Conservation (phyloP, 768 basidiomycete species). For the Russula lepida region DNA sequence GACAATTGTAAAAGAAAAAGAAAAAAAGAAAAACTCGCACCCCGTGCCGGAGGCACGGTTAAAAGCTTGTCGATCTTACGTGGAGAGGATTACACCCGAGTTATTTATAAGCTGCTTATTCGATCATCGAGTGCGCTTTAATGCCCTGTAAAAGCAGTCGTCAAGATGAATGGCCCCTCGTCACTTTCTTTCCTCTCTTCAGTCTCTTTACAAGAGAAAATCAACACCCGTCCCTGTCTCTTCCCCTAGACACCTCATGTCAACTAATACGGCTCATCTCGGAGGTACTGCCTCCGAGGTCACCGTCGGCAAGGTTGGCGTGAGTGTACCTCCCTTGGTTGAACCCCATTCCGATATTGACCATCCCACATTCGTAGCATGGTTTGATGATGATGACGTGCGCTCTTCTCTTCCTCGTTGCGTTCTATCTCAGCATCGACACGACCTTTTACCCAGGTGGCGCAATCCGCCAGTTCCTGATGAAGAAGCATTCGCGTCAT, state of each 20-base stretch:
- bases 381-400: slow-evolving; percentile 56
- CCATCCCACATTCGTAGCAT: slow-evolving; percentile 13
- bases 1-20: too few species aligned
- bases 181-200: background rate
- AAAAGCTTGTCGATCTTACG: slow-evolving; percentile 8
- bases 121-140: background rate
- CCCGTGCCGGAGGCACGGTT: too few species aligned
- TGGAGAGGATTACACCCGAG: background rate
- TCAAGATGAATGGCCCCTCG: background rate
- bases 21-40: too few species aligned
- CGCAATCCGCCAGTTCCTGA: slow-evolving; percentile 36
- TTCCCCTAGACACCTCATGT: background rate
- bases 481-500: slow-evolving; percentile 52
- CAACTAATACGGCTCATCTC: slow-evolving; percentile 27
- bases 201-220: background rate
- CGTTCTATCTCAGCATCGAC: background rate
- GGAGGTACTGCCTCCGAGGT: slow-evolving; percentile 34
- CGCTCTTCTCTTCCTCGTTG: slow-evolving; percentile 14
- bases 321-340: slow-evolving; percentile 23
- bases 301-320: slow-evolving; percentile 34
- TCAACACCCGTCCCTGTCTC: background rate
- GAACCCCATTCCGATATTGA: background rate
- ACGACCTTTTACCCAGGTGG: slow-evolving; percentile 6
- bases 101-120: background rate
- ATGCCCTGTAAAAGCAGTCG: background rate